Evolutionary conservation across 805 yeast species (phyloP).

Genomic region (Zygotorulaspora sp.): DNA sequence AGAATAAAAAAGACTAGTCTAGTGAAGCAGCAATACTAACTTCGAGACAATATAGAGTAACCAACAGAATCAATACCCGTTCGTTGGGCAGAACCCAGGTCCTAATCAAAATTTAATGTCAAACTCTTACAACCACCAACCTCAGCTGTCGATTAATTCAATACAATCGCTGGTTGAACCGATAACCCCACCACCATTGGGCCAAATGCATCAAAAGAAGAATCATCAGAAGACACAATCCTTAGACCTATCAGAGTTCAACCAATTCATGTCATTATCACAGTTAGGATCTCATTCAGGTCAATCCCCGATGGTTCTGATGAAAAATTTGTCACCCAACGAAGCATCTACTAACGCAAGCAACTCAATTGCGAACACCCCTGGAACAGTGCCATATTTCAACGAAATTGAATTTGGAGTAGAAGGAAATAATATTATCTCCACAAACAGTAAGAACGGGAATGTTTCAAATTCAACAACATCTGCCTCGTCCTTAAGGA

Average conservation of each 20-base stretch:
- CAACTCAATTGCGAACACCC: constrained; percentile 5
- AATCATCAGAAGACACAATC: constrained; percentile 33
- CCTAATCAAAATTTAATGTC: constrained; percentile 12
- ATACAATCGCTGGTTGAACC: constrained; percentile 45
- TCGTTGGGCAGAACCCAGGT: constrained; percentile 11
- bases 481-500: constrained; percentile 15
- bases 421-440: constrained; percentile 7
- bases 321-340: constrained; percentile 14
- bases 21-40: no score
- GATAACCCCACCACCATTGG: constrained; percentile 45
- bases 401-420: constrained; percentile 32
- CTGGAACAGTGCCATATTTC: constrained; percentile 33
- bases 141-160: constrained; percentile 31
- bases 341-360: constrained; percentile 1
- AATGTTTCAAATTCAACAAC: constrained; percentile 10
- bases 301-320: constrained; percentile 20
- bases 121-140: constrained; percentile 24
- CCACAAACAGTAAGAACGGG: background rate
- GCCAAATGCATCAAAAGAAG: constrained; percentile 22
- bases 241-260: constrained; percentile 30
- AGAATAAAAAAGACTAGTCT: no score
- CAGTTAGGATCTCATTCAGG: constrained; percentile 4
- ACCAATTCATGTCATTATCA: constrained; percentile 26
- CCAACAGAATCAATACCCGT: constrained; percentile 11
- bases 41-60: constrained; percentile 7